A percentile compares a stretch with the other conserved stretches of the same genome.
Evolutionary conservation across 352 stramenopile genomes (phyloP).

Genomic region (Thalassiosira exigua): DNA sequence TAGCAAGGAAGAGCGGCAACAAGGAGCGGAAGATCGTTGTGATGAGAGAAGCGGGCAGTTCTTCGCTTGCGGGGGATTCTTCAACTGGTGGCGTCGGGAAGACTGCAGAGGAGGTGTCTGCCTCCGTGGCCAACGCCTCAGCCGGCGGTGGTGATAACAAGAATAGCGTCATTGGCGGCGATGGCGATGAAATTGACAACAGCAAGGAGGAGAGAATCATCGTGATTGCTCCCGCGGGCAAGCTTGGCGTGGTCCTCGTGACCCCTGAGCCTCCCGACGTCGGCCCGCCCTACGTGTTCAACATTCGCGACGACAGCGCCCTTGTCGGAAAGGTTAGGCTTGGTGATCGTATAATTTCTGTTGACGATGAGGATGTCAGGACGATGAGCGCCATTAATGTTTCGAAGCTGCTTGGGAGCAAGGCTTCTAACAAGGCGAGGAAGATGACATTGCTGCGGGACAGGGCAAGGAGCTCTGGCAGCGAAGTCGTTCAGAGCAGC

Average conservation of each 20-base stretch:
- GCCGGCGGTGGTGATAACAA: neutral
- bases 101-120: neutral
- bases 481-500: neutral
- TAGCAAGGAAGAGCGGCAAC: constrained; percentile 30
- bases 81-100: neutral
- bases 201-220: constrained; percentile 4
- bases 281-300: constrained; percentile 24
- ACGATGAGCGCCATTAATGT: constrained; percentile 81
- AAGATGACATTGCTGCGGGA: constrained; percentile 79
- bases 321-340: constrained; percentile 18
- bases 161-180: neutral
- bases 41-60: neutral
- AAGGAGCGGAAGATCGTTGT: constrained; percentile 2
- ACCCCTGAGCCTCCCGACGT: constrained; percentile 10
- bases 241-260: constrained; percentile 48
- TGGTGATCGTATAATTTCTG: neutral
- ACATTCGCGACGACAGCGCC: constrained; percentile 24
- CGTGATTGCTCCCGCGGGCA: constrained; percentile 27
- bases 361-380: constrained; percentile 79
- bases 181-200: neutral
- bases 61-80: neutral
- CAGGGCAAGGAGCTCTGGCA: too few species aligned
- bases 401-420: constrained; percentile 75
- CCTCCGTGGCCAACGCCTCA: neutral
- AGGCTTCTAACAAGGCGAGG: constrained; percentile 65